phyloP scores from a whole-genome alignment of 1,284 basidiomycete genomes.

The Ustilago crameri region DNA sequence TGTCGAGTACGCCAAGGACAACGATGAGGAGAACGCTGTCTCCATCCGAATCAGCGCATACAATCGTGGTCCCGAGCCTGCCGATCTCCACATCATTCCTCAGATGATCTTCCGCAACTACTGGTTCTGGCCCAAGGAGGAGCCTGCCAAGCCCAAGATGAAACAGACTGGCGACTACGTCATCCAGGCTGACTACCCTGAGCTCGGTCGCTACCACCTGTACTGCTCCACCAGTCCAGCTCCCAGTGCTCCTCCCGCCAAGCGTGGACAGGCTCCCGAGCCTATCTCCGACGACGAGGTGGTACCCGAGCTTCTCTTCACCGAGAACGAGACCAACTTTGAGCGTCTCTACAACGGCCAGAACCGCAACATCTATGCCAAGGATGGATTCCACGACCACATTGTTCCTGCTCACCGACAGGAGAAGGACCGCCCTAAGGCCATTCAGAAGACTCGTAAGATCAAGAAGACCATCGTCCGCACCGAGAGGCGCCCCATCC shows the following conservation, averaged over 20 bases:
- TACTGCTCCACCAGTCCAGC: constrained; percentile 93
- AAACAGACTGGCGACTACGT: constrained; percentile 71
- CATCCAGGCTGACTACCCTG: constrained; percentile 76
- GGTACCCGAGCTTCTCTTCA: constrained; percentile 70
- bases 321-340: constrained; percentile 93
- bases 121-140: constrained; percentile 91
- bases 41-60: constrained; percentile 95
- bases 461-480: constrained; percentile 53
- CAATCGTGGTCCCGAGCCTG: constrained; percentile 93
- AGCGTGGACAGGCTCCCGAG: constrained; percentile 70
- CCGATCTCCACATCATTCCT: constrained; percentile 93
- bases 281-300: constrained; percentile 70
- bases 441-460: constrained; percentile 52
- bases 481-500: constrained; percentile 31
- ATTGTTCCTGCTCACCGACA: constrained; percentile 82
- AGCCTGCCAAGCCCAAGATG: constrained; percentile 80
- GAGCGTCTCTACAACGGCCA: constrained; percentile 84
- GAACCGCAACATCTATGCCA: constrained; percentile 83
- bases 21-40: constrained; percentile 85
- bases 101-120: constrained; percentile 97
- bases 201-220: constrained; percentile 74
- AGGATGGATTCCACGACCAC: constrained; percentile 99
- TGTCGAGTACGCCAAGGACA: constrained; percentile 92
- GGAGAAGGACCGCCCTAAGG: constrained; percentile 61
- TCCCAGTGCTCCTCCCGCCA: constrained; percentile 78